Evolutionary conservation across 2,329 filamentous ascomycete species (phyloP), one percentile per base, ranked within the genome.

Genomic region (Colletotrichum spaethianum): DNA sequence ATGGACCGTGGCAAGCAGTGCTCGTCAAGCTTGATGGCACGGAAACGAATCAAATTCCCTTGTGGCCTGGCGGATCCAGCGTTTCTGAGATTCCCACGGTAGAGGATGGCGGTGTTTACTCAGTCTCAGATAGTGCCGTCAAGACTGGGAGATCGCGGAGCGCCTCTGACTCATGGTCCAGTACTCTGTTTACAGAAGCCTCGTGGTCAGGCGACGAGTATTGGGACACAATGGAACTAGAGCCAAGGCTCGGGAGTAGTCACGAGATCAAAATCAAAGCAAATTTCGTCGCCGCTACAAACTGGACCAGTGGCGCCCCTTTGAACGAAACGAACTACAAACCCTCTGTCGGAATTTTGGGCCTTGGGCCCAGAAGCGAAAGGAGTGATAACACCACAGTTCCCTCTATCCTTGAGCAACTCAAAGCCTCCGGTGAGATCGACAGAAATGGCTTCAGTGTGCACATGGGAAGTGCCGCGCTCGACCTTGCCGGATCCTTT

Each of bases 391-490:
- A 36, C 9, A 38, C 31, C 1, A 18, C 36, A 2, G 23, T 11
- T n/a, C 57, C 18, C 3, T 38, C 40, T 0, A 23, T 73, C 31
- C 48, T 75, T 46, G 31, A 77, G 67, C 63, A 75, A 76, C 55
- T 75, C 59, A 74, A 74, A 20, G n/a, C 16, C 0, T n/a, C 40
- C 1, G 67, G 66, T 28, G 20, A 63, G 11, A 78, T 77, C 33
- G 70, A 75, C 1, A 80, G 78, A 0, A 76, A 73, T n/a, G 79
- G 77, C 1, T 81, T 78, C 52, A 75, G 76, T 16, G 71, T 82
- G 52, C 81, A 82, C 36, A 73, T 81, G 23, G 81, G 80, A 4
- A 81, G 79, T n/a, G 80, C 74, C 0, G 57, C 76, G 1, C 75
- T 79, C 26, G 59, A 72, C 4, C 77, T 79, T 48, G 62, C 63